These are phyloP conservation scores for Pythium pectinolyticum DNA, from an alignment of 352 stramenopile species.

Conservation along the genomic window DNA sequence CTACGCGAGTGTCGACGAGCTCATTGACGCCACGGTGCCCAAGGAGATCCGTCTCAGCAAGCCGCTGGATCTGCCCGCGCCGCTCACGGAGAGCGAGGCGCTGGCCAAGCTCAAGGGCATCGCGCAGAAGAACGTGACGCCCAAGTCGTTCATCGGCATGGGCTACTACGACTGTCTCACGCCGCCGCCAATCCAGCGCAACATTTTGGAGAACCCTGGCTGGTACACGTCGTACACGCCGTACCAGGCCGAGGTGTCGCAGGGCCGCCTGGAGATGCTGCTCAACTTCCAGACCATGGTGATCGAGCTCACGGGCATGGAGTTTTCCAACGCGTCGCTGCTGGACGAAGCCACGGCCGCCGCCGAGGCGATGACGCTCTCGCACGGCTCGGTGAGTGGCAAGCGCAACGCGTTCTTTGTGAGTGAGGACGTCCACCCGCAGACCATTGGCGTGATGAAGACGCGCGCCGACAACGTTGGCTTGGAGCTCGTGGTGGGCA, in stretches of 20 bases:
- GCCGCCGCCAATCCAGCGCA: slow-evolving; percentile 95
- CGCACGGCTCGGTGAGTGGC: slow-evolving; percentile 90
- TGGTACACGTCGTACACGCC: slow-evolving; percentile 99
- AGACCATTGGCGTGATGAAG: slow-evolving; percentile 92
- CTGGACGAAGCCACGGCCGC: slow-evolving; percentile 99
- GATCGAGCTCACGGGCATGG: slow-evolving; percentile 94
- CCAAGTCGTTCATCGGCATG: slow-evolving; percentile 98
- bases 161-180: slow-evolving; percentile 98
- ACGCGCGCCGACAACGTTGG: slow-evolving; percentile 90
- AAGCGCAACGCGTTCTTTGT: slow-evolving; percentile 98
- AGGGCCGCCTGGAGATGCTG: slow-evolving; percentile 98
- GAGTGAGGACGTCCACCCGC: slow-evolving; percentile 87
- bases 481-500: slow-evolving; percentile 94
- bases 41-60: slow-evolving; percentile 84
- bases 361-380: slow-evolving; percentile 97
- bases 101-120: slow-evolving; percentile 89
- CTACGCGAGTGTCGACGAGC: slow-evolving; percentile 91
- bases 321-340: slow-evolving; percentile 97
- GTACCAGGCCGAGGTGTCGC: slow-evolving; percentile 99
- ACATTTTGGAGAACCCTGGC: slow-evolving; percentile 98
- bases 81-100: slow-evolving; percentile 93
- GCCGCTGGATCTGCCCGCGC: slow-evolving; percentile 59
- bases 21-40: slow-evolving; percentile 95
- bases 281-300: slow-evolving; percentile 99
- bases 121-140: slow-evolving; percentile 94